Conservation (phyloP, 2,329 filamentous ascomycete genomes). For the Cladosporium sp. region DNA sequence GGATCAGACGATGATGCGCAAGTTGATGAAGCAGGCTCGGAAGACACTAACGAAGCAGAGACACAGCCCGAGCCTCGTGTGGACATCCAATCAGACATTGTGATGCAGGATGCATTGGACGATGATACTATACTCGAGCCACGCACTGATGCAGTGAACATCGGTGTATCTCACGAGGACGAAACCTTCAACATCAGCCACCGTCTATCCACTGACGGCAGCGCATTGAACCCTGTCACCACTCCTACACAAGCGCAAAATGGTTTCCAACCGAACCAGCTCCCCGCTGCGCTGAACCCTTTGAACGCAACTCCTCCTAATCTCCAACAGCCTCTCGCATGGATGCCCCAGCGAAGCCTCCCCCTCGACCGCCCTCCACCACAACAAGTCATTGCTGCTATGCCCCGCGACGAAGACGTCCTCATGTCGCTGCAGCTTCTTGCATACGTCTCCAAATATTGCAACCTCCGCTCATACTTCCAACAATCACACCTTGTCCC, state of each 20-base stretch:
- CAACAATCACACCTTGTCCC: conserved; percentile 93
- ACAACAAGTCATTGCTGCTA: conserved; percentile 77
- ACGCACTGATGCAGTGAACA: conserved; percentile 56
- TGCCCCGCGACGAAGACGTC: conserved; percentile 96
- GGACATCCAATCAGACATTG: conserved; percentile 78
- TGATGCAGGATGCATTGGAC: conserved; percentile 85
- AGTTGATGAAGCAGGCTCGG: conserved; percentile 78
- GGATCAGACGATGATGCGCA: conserved; percentile 85
- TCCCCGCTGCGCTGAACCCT: conserved; percentile 61
- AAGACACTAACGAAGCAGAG: conserved; percentile 71
- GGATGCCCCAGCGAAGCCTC: conserved; percentile 27
- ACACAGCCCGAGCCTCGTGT: conserved; percentile 65
- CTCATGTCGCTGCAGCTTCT: conserved; percentile 96
- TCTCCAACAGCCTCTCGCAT: conserved; percentile 59
- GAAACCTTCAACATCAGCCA: conserved; percentile 95
- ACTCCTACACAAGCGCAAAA: conserved; percentile 59
- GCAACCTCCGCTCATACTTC: conserved; percentile 92
- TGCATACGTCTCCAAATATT: conserved; percentile 98
- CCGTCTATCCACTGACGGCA: conserved; percentile 79
- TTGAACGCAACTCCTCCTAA: conserved; percentile 74
- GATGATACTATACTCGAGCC: conserved; percentile 74
- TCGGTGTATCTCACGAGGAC: conserved; percentile 68
- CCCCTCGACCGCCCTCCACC: conserved; percentile 33
- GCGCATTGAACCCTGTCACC: conserved; percentile 71
- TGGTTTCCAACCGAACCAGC: conserved; percentile 33